Evolutionary conservation across 2,329 filamentous ascomycete species (phyloP), one percentile per base, ranked within the genome.

Genomic region (Periconia sp.): DNA sequence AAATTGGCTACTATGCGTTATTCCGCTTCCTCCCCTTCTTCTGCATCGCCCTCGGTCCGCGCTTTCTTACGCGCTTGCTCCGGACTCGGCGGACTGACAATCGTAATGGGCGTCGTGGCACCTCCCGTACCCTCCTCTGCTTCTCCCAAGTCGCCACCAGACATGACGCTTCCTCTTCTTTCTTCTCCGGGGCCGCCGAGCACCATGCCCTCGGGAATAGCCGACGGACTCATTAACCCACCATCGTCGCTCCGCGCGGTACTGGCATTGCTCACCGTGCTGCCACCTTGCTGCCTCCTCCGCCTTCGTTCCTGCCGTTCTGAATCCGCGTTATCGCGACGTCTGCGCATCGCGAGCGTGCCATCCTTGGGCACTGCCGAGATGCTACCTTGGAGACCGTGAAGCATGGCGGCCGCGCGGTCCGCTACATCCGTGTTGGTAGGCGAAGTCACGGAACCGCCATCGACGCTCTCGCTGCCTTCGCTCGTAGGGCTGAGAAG

Each of bases 351-450:
- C 13, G 79, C 76, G 18, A 82, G 58, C 30, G 66, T 37, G 53
- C 69, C 69, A 23, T 69, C 69, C 47, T 67, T 85, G 74, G 74
- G 81, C 77, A 70, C 84, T 77, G 46, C 17, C 5, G 18, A 72
- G 58, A 57, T 74, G 41, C 85, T 85, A 41, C 85, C 81, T 54
- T 91, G 85, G 74, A 97, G 87, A 44, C 91, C 91, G 68, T 96
- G 90, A 30, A 97, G 79, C 71, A 97, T 79, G 59, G 87, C 85
- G 1, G 91, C 91, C 2, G 93, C 92, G 49, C 92, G 85, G 62
- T 92, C 89, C 2, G 91, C 92, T 27, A 97, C 86, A 59, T 96
- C 91, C 41, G 80, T 78, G 41, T 60, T 47, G 9, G 76, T 70
- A 31, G 75, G 72, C n/a, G 64, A 65, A 23, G 72, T 65, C 46